Conservation (phyloP, 2,329 filamentous ascomycete genomes). For the Nemania bipapillata region DNA sequence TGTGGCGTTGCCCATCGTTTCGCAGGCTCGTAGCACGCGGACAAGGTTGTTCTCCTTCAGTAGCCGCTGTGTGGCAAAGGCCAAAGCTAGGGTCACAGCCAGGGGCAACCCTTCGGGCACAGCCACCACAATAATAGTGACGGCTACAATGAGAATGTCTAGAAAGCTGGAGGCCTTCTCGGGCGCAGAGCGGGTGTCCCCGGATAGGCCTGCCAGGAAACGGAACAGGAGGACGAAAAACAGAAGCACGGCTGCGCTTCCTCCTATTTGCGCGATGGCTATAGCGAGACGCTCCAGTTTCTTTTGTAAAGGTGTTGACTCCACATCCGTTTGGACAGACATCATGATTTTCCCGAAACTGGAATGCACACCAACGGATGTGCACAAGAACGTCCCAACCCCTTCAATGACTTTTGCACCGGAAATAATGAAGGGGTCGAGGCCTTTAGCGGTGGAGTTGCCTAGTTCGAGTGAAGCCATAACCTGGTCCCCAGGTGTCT, state of each 20-base stretch:
- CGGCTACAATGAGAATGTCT: slow-evolving; percentile 70
- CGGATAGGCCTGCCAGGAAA: slow-evolving; percentile 71
- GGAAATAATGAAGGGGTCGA: slow-evolving; percentile 73
- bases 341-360: slow-evolving; percentile 67
- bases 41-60: slow-evolving; percentile 76
- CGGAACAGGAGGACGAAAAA: slow-evolving; percentile 84
- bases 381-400: slow-evolving; percentile 64
- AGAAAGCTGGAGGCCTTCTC: slow-evolving; percentile 72
- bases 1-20: slow-evolving; percentile 77
- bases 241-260: slow-evolving; percentile 76
- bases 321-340: slow-evolving; percentile 63
- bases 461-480: slow-evolving; percentile 66
- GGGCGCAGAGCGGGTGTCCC: slow-evolving; percentile 59
- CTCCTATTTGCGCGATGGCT: slow-evolving; percentile 64
- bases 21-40: slow-evolving; percentile 73
- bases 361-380: slow-evolving; percentile 65
- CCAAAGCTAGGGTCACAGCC: slow-evolving; percentile 74
- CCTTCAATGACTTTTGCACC: slow-evolving; percentile 67
- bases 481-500: slow-evolving; percentile 68
- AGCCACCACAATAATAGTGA: slow-evolving; percentile 75
- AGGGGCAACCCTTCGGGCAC: slow-evolving; percentile 74
- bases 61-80: slow-evolving; percentile 75
- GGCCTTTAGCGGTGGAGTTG: slow-evolving; percentile 57
- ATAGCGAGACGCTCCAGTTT: slow-evolving; percentile 64
- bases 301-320: slow-evolving; percentile 64